Conservation (phyloP, 2,329 filamentous ascomycete genomes). For the Triangularia setosa region DNA sequence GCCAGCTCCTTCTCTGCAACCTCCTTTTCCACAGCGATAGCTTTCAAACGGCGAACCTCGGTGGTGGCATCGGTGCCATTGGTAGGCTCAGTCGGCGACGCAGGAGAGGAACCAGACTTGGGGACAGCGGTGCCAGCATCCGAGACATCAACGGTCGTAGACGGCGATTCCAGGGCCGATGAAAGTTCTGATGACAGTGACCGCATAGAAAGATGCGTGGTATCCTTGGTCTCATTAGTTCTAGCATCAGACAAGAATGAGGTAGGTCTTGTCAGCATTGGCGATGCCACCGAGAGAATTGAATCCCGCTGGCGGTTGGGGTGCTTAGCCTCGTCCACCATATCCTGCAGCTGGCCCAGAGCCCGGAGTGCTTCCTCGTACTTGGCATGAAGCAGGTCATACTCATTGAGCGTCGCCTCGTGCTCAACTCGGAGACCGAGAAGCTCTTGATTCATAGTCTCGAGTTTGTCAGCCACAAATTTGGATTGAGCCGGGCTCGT, state of each 20-base stretch:
- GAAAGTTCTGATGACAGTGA: conserved; percentile 93
- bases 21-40: conserved; percentile 72
- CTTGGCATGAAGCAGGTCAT: conserved; percentile 76
- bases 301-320: conserved; percentile 52
- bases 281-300: conserved; percentile 50
- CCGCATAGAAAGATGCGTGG: conserved; percentile 68
- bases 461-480: conserved; percentile 88
- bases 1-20: conserved; percentile 68
- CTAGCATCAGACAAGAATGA: conserved; percentile 82
- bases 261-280: conserved; percentile 55
- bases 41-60: conserved; percentile 69
- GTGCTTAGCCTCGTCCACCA: conserved; percentile 73
- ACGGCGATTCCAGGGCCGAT: conserved; percentile 73
- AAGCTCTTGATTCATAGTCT: conserved; percentile 86
- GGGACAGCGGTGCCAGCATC: conserved; percentile 53
- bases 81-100: conserved; percentile 10
- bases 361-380: conserved; percentile 86
- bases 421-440: conserved; percentile 88
- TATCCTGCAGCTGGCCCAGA: conserved; percentile 80
- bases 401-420: conserved; percentile 76
- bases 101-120: conserved; percentile 33
- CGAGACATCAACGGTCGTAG: conserved; percentile 57
- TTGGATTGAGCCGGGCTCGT: conserved; percentile 75
- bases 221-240: conserved; percentile 66
- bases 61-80: conserved; percentile 39